Evolutionary conservation across 495 filamentous ascomycete genomes (phyloP).

Genomic region (Oleoguttula mirabilis): DNA sequence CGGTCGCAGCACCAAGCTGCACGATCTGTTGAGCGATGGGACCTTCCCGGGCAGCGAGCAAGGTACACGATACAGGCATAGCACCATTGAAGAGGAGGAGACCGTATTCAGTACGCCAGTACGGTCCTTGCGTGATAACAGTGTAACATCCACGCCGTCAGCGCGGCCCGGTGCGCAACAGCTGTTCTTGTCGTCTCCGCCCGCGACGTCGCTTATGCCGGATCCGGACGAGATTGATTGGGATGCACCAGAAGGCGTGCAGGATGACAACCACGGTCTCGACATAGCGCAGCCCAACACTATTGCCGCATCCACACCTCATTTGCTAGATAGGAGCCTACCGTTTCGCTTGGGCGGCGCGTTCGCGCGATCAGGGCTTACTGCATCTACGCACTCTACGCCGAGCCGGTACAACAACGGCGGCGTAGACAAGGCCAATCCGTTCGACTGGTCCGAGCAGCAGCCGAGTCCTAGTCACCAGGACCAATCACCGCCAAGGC

Average conservation of each 20-base stretch:
- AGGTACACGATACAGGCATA: conserved; percentile 30
- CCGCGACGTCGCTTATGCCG: conserved; percentile 15
- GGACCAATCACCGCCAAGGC: conserved; percentile 50
- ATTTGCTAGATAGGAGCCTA: neutral
- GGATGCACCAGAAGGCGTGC: conserved; percentile 10
- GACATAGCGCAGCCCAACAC: neutral
- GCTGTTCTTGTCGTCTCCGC: conserved; percentile 10
- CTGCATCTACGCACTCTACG: conserved; percentile 3
- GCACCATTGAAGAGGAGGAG: conserved; percentile 57
- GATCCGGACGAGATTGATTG: conserved; percentile 26
- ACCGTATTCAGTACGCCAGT: conserved; percentile 43
- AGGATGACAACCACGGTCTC: neutral
- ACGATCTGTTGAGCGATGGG: conserved; percentile 37
- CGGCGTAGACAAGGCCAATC: conserved; percentile 37
- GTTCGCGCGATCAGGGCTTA: neutral
- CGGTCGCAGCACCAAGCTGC: conserved; percentile 30
- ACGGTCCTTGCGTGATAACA: conserved; percentile 16
- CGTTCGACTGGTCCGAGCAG: conserved; percentile 84
- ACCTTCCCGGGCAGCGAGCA: conserved; percentile 33
- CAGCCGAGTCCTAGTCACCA: conserved; percentile 40
- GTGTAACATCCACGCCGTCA: conserved; percentile 15
- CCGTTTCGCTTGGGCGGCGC: conserved; percentile 11
- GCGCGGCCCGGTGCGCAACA: conserved; percentile 6
- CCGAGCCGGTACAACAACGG: conserved; percentile 5
- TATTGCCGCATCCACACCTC: neutral